A percentile compares a stretch with the other conserved stretches of the same genome.
Conservation (phyloP, 495 filamentous ascomycete species). For the Peziza echinospora region DNA sequence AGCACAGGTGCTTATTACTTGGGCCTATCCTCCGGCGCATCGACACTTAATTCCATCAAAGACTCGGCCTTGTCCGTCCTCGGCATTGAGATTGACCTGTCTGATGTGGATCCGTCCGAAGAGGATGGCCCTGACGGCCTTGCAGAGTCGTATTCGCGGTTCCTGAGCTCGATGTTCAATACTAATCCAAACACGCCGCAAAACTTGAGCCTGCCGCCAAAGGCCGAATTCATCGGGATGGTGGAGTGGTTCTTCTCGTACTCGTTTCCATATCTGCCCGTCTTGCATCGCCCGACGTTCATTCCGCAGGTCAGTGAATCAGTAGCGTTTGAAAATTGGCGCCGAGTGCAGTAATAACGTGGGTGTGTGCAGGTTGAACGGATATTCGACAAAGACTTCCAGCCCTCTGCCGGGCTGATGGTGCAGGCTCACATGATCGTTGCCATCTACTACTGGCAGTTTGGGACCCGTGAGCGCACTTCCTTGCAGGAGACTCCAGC, state of each 20-base stretch:
- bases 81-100: conserved; percentile 54
- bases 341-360: conserved; percentile 8
- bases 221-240: conserved; percentile 36
- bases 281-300: conserved; percentile 50
- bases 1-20: conserved; percentile 27
- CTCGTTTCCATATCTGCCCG: conserved; percentile 47
- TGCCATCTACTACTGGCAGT: conserved; percentile 54
- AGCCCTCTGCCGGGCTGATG: conserved; percentile 37
- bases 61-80: conserved; percentile 52
- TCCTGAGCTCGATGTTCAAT: conserved; percentile 38
- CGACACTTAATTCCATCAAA: conserved; percentile 46
- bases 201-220: conserved; percentile 34
- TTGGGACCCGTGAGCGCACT: conserved; percentile 38
- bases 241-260: conserved; percentile 51
- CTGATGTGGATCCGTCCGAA: conserved; percentile 36
- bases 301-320: conserved; percentile 35
- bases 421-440: conserved; percentile 62
- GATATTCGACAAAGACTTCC: conserved; percentile 41
- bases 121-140: conserved; percentile 25
- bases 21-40: conserved; percentile 44
- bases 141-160: conserved; percentile 43
- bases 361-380: conserved; percentile 27
- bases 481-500: conserved; percentile 15
- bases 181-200: conserved; percentile 30
- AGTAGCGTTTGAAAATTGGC: background rate